Evolutionary conservation across 2,329 filamentous ascomycete genomes (phyloP), one percentile per base, ranked within the genome.

Genomic region (Sporothrix euskadiensis): DNA sequence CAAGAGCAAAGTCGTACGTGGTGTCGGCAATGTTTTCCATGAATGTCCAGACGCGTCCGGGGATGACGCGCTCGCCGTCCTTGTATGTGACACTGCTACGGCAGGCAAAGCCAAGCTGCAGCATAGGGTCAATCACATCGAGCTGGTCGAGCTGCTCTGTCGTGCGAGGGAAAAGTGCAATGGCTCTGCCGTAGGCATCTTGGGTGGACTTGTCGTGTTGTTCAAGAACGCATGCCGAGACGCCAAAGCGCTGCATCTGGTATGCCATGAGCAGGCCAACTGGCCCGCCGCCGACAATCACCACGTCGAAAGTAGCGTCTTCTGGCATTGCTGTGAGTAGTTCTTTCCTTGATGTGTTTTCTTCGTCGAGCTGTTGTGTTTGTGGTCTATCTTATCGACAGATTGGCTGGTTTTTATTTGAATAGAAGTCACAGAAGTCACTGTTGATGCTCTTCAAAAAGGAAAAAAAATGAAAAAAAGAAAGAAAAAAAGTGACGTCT

Each of bases 11-110:
- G 74, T 86, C 83, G 79, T 84, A 88, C 35, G 80, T 79, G 0
- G 86, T 86, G 73, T 86, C 84, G 49, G 82, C 83, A 80, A 88
- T 87, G 49, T 84, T 81, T 76, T 87, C 83, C 83, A 88, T 85
- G 74, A 87, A 87, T 41, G 81, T 83, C 85, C 85, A 87, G 0
- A 84, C 85, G 70, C 85, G 79, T 2, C 83, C 84, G 4, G 81
- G 75, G 14, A 75, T 76, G 22, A 83, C 80, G 74, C 84, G 82
- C 54, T 85, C 80, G 19, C 86, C 85, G 66, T 82, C 75, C 47
- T 87, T 81, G 78, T 87, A 88, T 5, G 83, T 84, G 0, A 84
- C 85, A 0, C 84, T 87, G 32, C 82, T 81, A 39, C 85, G 82
- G 73, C 85, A 86, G 0, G 85, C 84, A 76, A 88, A 87, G 74